A percentile compares a stretch with the other conserved stretches of the same genome.
Evolutionary conservation across 306 rosid genomes (phyloP).

Genomic region (Sesbania bispinosa): DNA sequence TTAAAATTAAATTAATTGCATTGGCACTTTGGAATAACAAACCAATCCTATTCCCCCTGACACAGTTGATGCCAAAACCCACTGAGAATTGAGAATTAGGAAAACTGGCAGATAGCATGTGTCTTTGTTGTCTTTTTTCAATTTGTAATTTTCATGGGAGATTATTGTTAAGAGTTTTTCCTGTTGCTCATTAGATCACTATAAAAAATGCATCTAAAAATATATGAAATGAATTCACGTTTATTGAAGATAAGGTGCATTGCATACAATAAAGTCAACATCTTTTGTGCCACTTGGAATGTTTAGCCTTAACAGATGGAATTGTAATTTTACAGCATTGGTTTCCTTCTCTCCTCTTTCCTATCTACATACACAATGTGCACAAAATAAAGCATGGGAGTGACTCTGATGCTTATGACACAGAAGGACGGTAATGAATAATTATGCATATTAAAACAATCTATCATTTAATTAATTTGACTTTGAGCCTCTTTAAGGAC

Average conservation of each 20-base stretch:
- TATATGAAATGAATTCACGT: neutral
- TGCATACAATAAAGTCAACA: neutral
- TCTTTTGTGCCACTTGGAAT: neutral
- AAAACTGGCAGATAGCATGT: neutral
- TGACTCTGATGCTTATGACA: constrained; percentile 75
- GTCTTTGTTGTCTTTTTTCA: neutral
- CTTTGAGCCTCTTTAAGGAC: neutral
- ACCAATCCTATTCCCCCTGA: too few relatives aligned
- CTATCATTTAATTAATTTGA: neutral
- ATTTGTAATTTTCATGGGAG: neutral
- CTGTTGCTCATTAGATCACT: neutral
- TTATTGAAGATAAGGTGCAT: neutral
- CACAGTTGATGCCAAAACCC: too few relatives aligned
- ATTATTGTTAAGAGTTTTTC: neutral
- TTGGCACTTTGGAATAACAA: too few relatives aligned
- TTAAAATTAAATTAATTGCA: too few relatives aligned
- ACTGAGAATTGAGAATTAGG: too few relatives aligned
- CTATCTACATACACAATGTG: constrained; percentile 62
- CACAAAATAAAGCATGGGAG: constrained; percentile 83
- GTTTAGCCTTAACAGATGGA: neutral
- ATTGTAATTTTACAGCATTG: constrained; percentile 41
- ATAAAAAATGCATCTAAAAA: neutral
- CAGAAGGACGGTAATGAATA: constrained; percentile 68
- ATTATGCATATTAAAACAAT: neutral
- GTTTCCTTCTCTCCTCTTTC: constrained; percentile 81